Evolutionary conservation across 305 asterid genomes (phyloP).

Genomic region (Stenogyne calaminthoides): DNA sequence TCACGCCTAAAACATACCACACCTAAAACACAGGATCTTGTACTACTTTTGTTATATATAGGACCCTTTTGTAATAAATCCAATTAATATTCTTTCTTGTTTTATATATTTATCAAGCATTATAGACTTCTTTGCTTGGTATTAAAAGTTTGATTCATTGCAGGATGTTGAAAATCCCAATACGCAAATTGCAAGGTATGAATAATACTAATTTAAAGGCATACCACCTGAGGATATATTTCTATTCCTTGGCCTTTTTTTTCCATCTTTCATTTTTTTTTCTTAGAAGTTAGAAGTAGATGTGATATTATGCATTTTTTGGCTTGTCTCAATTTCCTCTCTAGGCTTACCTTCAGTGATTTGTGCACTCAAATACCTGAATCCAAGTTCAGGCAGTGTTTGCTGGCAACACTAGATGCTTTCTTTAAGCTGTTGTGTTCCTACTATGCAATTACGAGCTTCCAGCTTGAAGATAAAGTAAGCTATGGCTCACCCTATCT

Average conservation of each 20-base stretch:
- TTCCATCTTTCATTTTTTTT: constrained; percentile 17
- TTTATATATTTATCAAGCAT: constrained; percentile 18
- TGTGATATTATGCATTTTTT: constrained; percentile 30
- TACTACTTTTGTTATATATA: constrained; percentile 3
- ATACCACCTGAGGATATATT: neutral
- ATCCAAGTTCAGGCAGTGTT: constrained; percentile 91
- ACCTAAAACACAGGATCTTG: constrained; percentile 6
- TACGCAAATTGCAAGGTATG: constrained; percentile 63
- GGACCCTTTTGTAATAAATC: neutral
- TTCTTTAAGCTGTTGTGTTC: constrained; percentile 94
- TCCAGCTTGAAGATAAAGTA: constrained; percentile 76
- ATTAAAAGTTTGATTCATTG: constrained; percentile 45
- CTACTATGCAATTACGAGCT: constrained; percentile 82
- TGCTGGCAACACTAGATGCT: constrained; percentile 80
- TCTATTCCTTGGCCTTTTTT: constrained; percentile 21
- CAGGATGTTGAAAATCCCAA: constrained; percentile 72
- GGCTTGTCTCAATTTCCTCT: constrained; percentile 37
- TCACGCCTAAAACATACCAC: constrained; percentile 14
- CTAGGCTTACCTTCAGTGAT: constrained; percentile 98
- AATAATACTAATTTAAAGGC: constrained; percentile 18
- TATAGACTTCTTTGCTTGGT: constrained; percentile 26
- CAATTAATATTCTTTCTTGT: constrained; percentile 11
- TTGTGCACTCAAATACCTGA: constrained; percentile 91
- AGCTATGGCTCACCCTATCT: constrained; percentile 27
- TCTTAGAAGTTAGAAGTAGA: constrained; percentile 4